A percentile compares a stretch with the other conserved stretches of the same genome.
phyloP scores from a whole-genome alignment of 208 protist species.

The Acanthamoeba lenticulata region DNA sequence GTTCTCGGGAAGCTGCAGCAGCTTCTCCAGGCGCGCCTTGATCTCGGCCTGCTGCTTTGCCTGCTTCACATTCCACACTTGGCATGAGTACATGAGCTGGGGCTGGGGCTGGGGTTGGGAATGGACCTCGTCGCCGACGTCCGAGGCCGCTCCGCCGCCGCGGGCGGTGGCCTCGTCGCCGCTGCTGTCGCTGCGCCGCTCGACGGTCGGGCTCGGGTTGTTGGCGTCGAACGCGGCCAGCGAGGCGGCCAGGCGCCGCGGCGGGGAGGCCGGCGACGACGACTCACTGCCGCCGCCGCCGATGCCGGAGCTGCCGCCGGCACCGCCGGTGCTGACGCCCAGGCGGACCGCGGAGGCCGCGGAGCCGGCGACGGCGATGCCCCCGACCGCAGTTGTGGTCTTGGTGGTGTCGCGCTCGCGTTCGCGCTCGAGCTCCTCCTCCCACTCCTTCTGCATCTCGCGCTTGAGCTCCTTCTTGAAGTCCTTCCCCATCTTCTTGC shows the following conservation, averaged over 20 bases:
- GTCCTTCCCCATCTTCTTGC: conserved; percentile 54
- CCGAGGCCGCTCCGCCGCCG: background rate
- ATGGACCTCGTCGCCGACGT: background rate
- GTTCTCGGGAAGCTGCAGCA: conserved; percentile 69
- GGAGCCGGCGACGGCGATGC: background rate
- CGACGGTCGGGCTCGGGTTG: too few species aligned
- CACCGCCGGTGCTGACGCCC: too few species aligned
- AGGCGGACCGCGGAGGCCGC: background rate
- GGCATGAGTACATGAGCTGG: background rate
- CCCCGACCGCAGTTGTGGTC: background rate
- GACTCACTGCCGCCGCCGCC: too few species aligned
- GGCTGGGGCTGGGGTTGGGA: too few species aligned
- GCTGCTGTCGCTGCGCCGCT: background rate
- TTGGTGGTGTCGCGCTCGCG: background rate
- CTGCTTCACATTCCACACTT: too few species aligned
- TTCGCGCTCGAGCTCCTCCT: conserved; percentile 64
- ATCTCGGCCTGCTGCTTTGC: conserved; percentile 1
- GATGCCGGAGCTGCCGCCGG: too few species aligned
- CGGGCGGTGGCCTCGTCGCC: background rate
- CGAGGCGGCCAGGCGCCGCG: too few species aligned
- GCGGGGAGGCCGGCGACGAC: too few species aligned
- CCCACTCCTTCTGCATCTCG: conserved; percentile 63
- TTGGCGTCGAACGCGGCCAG: too few species aligned
- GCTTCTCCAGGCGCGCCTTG: conserved; percentile 10
- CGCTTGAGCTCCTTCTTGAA: conserved; percentile 60